phyloP scores from a whole-genome alignment of 2,329 filamentous ascomycete genomes.

The Arthrocladium fulminans region DNA sequence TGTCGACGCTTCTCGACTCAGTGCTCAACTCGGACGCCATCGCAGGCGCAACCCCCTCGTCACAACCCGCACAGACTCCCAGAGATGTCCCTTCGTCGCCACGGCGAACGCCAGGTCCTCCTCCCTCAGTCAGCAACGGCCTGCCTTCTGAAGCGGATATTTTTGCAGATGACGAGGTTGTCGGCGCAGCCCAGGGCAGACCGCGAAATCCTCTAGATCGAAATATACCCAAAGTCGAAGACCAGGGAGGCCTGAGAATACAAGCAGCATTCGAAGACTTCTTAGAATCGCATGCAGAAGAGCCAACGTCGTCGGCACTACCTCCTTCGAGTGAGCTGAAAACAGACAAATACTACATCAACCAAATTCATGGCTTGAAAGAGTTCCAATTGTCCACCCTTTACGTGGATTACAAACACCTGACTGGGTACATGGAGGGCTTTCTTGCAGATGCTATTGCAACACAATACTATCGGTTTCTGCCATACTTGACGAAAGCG shows the following conservation, averaged over 20 bases:
- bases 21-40: conserved; percentile 39
- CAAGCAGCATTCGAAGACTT: conserved; percentile 55
- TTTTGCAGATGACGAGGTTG: conserved; percentile 54
- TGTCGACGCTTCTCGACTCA: conserved; percentile 46
- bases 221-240: conserved; percentile 51
- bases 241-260: conserved; percentile 54
- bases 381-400: conserved; percentile 56
- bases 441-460: conserved; percentile 78
- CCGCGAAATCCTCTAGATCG: conserved; percentile 41
- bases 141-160: conserved; percentile 49
- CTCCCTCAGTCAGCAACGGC: conserved; percentile 41
- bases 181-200: conserved; percentile 42
- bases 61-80: conserved; percentile 22
- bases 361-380: conserved; percentile 55
- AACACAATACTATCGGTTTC: conserved; percentile 86
- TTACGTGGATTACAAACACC: conserved; percentile 65
- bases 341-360: conserved; percentile 57
- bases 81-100: conserved; percentile 42
- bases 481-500: conserved; percentile 80
- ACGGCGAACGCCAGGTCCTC: conserved; percentile 38
- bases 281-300: conserved; percentile 53
- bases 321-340: conserved; percentile 48
- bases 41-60: conserved; percentile 30
- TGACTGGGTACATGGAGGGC: conserved; percentile 60
- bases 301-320: conserved; percentile 46